phyloP scores from a whole-genome alignment of 495 filamentous ascomycete genomes.

The Lepraria neglecta region DNA sequence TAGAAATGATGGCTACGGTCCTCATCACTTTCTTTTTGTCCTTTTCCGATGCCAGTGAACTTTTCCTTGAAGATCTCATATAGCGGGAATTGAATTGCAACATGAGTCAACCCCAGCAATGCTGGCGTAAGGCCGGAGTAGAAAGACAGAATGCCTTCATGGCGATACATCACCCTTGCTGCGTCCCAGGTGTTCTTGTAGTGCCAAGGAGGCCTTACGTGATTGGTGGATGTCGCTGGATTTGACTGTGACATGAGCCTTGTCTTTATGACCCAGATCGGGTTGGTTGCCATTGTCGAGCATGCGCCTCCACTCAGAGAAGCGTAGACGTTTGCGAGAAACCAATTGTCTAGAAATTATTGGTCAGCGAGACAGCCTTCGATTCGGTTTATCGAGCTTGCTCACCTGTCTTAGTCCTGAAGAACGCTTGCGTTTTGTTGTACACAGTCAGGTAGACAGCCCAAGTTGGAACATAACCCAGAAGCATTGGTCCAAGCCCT shows the following conservation, averaged over 20 bases:
- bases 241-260: conserved; percentile 87
- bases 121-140: conserved; percentile 94
- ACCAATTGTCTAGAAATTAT: conserved; percentile 47
- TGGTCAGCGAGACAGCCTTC: conserved; percentile 3
- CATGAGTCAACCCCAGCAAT: conserved; percentile 85
- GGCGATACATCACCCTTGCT: conserved; percentile 86
- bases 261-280: conserved; percentile 99
- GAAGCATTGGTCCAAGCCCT: conserved; percentile 84
- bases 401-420: conserved; percentile 61
- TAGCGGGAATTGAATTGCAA: conserved; percentile 94
- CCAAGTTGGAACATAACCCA: conserved; percentile 97
- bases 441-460: conserved; percentile 96
- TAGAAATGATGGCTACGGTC: conserved; percentile 56
- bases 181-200: conserved; percentile 84
- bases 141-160: conserved; percentile 82
- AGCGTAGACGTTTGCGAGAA: conserved; percentile 60
- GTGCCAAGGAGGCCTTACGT: conserved; percentile 71
- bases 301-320: conserved; percentile 86
- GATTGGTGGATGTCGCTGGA: conserved; percentile 43
- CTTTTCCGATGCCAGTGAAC: conserved; percentile 83
- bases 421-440: conserved; percentile 71
- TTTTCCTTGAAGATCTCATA: conserved; percentile 90
- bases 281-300: conserved; percentile 93
- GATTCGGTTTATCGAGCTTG: conserved; percentile 18
- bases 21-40: conserved; percentile 50